phyloP scores from a whole-genome alignment of 805 yeast genomes.

The Priceomyces fermenticarens region DNA sequence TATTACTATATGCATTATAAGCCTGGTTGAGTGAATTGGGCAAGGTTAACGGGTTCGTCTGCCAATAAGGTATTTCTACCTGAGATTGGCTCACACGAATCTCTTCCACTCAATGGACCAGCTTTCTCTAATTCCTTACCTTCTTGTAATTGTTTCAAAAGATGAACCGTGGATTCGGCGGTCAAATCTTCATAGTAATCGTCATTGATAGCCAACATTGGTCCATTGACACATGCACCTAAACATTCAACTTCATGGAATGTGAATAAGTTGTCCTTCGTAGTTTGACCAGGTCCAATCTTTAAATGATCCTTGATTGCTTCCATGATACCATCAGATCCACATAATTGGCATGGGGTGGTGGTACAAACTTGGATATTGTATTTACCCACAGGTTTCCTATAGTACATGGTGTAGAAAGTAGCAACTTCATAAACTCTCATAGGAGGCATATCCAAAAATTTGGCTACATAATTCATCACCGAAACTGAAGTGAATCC shows the following conservation, averaged over 20 bases:
- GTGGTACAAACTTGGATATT: constrained; percentile 86
- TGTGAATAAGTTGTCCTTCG: constrained; percentile 71
- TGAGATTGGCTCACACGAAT: constrained; percentile 71
- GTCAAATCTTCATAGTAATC: constrained; percentile 82
- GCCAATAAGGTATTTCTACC: constrained; percentile 62
- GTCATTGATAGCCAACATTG: constrained; percentile 83
- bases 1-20: constrained; percentile 31
- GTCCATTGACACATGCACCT: constrained; percentile 91
- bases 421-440: constrained; percentile 92
- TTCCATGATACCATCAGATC: constrained; percentile 73
- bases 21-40: constrained; percentile 69
- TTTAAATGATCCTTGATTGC: constrained; percentile 61
- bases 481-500: constrained; percentile 85
- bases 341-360: constrained; percentile 84
- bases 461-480: constrained; percentile 85
- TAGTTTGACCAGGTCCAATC: constrained; percentile 75
- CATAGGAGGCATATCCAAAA: constrained; percentile 90
- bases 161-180: constrained; percentile 55
- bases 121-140: constrained; percentile 55
- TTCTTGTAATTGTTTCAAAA: constrained; percentile 59
- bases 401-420: constrained; percentile 86
- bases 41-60: constrained; percentile 65
- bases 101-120: constrained; percentile 74
- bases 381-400: constrained; percentile 82
- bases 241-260: constrained; percentile 86